A percentile compares a stretch with the other conserved stretches of the same genome.
These are phyloP conservation scores for Coccomyxa subellipsoidea DNA, from an alignment of 163 green algal genomes.

Conservation along the genomic window DNA sequence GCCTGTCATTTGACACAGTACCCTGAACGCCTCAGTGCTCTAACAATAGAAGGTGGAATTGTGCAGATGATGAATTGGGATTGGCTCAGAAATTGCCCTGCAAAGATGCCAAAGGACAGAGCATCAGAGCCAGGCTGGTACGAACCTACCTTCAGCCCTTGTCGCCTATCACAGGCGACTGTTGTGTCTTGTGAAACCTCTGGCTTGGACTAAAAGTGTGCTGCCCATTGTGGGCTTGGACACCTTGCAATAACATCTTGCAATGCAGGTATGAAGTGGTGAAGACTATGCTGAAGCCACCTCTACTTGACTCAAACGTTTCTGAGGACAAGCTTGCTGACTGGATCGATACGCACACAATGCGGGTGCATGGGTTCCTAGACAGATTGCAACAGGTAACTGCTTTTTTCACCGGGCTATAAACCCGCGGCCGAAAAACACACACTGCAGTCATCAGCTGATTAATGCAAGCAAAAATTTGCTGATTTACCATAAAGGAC, in stretches of 20 bases:
- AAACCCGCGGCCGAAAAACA: too few relatives aligned
- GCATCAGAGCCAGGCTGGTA: conserved; percentile 4
- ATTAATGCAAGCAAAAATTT: too few relatives aligned
- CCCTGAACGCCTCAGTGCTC: too few relatives aligned
- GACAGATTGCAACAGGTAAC: not conserved
- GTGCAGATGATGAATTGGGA: conserved; percentile 43
- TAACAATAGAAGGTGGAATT: not conserved
- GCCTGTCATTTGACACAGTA: too few relatives aligned
- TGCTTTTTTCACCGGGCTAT: not conserved
- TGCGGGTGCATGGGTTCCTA: not conserved
- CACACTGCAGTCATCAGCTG: too few relatives aligned
- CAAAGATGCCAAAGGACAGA: not conserved
- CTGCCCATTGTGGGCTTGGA: not conserved
- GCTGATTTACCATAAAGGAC: too few relatives aligned
- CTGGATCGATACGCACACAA: not conserved
- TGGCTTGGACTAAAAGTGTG: not conserved
- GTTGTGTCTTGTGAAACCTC: too few relatives aligned
- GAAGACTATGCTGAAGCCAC: not conserved
- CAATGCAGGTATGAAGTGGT: not conserved
- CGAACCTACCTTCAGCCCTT: too few relatives aligned
- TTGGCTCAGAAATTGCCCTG: conserved; percentile 31
- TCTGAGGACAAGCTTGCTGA: not conserved
- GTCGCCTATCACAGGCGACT: too few relatives aligned
- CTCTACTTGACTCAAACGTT: not conserved
- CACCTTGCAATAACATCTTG: not conserved